Conservation (phyloP, 2,329 filamentous ascomycete genomes). For the Xylaria sp. region DNA sequence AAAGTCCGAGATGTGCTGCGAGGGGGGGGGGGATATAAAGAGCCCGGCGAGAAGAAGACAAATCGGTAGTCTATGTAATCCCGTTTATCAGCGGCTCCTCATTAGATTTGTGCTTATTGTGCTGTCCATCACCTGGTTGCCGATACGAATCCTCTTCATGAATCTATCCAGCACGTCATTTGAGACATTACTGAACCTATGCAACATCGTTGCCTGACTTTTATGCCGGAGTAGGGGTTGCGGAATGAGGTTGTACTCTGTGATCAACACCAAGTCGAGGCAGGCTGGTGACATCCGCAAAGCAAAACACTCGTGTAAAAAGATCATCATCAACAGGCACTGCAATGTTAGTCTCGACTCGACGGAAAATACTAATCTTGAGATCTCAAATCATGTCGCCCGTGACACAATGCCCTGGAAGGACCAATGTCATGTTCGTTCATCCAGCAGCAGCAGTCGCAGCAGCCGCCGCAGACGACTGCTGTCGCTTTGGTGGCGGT, state of each 20-base stretch:
- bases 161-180: background rate
- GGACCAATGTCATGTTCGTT: slow-evolving; percentile 11
- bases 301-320: background rate
- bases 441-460: slow-evolving; percentile 25
- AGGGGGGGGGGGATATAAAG: background rate
- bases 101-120: slow-evolving; percentile 1
- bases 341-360: slow-evolving; percentile 14
- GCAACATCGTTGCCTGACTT: background rate
- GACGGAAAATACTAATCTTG: slow-evolving; percentile 1
- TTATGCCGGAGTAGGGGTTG: background rate
- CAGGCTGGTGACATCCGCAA: background rate
- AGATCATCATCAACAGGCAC: slow-evolving; percentile 1
- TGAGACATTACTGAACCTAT: slow-evolving; percentile 3
- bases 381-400: slow-evolving; percentile 7
- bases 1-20: background rate
- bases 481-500: slow-evolving; percentile 33
- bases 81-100: background rate
- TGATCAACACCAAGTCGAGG: background rate
- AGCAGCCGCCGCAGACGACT: slow-evolving; percentile 27
- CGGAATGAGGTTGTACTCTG: background rate
- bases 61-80: slow-evolving; percentile 1
- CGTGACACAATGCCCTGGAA: background rate
- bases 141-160: background rate
- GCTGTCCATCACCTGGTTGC: slow-evolving; percentile 5
- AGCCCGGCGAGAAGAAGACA: background rate